Evolutionary conservation across 495 filamentous ascomycete species (phyloP), one percentile per base, ranked within the genome.

Genomic region (Clohesyomyces aquaticus): DNA sequence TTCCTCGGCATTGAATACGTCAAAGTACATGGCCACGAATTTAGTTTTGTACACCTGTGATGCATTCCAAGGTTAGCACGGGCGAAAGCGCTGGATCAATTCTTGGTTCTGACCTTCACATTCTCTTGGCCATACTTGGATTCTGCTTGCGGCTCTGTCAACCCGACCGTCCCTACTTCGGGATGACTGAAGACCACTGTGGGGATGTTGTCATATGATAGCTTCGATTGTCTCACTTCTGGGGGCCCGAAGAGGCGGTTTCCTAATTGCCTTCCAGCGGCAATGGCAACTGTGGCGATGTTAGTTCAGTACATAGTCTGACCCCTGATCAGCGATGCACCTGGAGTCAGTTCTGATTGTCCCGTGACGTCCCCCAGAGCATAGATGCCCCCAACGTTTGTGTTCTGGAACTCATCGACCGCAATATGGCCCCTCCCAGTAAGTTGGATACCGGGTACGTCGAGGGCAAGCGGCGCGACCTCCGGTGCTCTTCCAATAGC

Each of bases 161-260:
- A 76, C 49, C 84, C 83, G 55, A 84, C 74, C 1, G 80, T 80
- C 52, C 82, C 83, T 35, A 86, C 78, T 69, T 84, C 81, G 0
- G 84, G 83, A 73, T 87, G 83, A 11, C 81, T 75, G 72, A 87
- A 86, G 59, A 87, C 81, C 10, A 85, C 82, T 0, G 82, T 82
- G 1, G 84, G 83, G 62, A 87, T 83, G 72, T 83, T 82, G 25
- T 80, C 75, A 72, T 87, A 86, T 38, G 76, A 76, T 11, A 86
- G 73, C 63, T 79, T 81, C 53, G 82, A 74, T 2, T 35, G 23
- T 50, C 80, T 79, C 58, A 83, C 70, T 63, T 83, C 75, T 9
- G 76, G 66, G 22, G 77, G 76, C 4, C 83, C 82, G 63, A 87
- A 87, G 65, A 87, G 72, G 21, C 83, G 84, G 74, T 77, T 84